Evolutionary conservation across 106 monocot genomes (phyloP).

Genomic region (Xerophyta viscosa): DNA sequence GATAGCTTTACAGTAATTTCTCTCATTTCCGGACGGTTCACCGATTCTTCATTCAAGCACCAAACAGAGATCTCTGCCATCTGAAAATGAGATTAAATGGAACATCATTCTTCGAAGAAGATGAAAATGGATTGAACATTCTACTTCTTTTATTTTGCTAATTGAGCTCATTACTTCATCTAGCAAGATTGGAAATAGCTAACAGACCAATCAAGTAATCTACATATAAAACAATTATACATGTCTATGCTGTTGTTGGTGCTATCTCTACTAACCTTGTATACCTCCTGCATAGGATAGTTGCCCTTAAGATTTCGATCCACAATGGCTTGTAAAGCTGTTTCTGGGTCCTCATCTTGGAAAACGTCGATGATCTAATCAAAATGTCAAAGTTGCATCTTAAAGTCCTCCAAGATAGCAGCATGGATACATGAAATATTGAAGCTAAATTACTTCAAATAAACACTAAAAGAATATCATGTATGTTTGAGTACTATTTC

Average conservation of each 20-base stretch:
- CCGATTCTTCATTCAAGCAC: conserved; percentile 38
- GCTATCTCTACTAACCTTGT: conserved; percentile 21
- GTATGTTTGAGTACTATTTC: too few species aligned
- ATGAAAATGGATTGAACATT: too few species aligned
- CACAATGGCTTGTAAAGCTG: conserved; percentile 22
- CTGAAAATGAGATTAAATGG: conserved; percentile 14
- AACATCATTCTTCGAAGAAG: too few species aligned
- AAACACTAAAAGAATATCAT: too few species aligned
- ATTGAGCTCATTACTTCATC: background rate
- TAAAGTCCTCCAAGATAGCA: too few species aligned
- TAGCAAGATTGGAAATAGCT: too few species aligned
- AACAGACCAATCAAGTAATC: too few species aligned
- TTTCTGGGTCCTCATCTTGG: conserved; percentile 20
- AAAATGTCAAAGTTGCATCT: too few species aligned
- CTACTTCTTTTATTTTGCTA: too few species aligned
- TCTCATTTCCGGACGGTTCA: conserved; percentile 41
- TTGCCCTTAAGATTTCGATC: conserved; percentile 31
- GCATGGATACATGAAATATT: too few species aligned
- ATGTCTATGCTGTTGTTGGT: background rate
- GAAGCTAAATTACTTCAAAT: too few species aligned
- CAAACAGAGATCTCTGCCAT: conserved; percentile 33
- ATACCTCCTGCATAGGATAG: conserved; percentile 34
- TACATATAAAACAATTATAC: too few species aligned
- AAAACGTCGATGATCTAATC: conserved; percentile 33
- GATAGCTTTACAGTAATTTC: conserved; percentile 27